Conservation (phyloP, 2,329 filamentous ascomycete species). For the Bipolaris sorokiniana region DNA sequence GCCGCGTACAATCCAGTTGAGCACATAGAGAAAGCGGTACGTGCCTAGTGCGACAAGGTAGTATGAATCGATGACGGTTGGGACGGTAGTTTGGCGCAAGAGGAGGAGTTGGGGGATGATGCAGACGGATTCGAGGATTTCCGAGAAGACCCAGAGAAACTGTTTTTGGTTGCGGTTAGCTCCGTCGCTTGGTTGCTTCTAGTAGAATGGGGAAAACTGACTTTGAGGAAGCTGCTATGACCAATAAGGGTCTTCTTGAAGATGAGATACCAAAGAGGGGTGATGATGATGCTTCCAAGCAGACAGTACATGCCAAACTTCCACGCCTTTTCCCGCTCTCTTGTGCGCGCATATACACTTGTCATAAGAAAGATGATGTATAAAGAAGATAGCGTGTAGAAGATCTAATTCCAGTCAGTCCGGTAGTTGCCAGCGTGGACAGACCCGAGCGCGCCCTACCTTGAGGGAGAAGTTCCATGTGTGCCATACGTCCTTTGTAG, state of each 20-base stretch:
- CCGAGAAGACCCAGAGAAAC: conserved; percentile 86
- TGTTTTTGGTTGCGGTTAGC: conserved; percentile 46
- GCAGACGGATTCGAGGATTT: conserved; percentile 89
- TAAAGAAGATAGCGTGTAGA: conserved; percentile 82
- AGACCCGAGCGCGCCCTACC: conserved; percentile 16
- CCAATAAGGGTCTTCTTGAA: conserved; percentile 61
- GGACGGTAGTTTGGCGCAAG: conserved; percentile 90
- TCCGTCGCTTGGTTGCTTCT: too few species aligned
- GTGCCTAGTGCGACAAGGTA: conserved; percentile 87
- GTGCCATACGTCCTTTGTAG: conserved; percentile 40
- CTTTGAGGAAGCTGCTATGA: conserved; percentile 47
- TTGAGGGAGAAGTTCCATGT: conserved; percentile 77
- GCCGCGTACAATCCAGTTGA: conserved; percentile 84
- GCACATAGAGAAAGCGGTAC: conserved; percentile 86
- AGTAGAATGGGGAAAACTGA: conserved; percentile 28
- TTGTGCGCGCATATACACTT: conserved; percentile 81
- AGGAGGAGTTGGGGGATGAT: conserved; percentile 90
- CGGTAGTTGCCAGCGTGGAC: background rate
- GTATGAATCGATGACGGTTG: conserved; percentile 95
- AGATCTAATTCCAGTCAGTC: conserved; percentile 57
- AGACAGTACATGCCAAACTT: conserved; percentile 78
- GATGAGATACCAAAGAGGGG: conserved; percentile 75
- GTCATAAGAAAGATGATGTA: conserved; percentile 92
- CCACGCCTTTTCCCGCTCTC: conserved; percentile 92
- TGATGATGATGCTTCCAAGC: conserved; percentile 67